A percentile compares a stretch with the other conserved stretches of the same genome.
Conservation (phyloP, 164 flowering plant species). For the Cinnamomum micranthum region DNA sequence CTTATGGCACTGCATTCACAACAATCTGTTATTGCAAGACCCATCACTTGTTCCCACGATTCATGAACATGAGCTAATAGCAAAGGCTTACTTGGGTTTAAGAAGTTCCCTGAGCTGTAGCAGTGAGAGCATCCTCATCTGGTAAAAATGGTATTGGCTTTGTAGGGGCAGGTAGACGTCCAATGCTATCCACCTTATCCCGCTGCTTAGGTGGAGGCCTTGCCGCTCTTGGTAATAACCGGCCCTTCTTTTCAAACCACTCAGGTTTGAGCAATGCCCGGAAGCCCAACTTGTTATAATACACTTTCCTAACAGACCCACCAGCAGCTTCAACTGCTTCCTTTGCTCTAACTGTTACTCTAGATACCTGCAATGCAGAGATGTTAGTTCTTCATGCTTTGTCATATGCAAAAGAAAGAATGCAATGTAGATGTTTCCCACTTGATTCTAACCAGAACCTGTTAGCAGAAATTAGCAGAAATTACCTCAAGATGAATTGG, state of each 20-base stretch:
- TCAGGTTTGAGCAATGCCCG: conserved; percentile 89
- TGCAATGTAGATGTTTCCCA: not conserved
- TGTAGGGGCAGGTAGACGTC: conserved; percentile 93
- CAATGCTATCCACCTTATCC: conserved; percentile 93
- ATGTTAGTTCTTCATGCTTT: not conserved
- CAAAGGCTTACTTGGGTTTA: not conserved
- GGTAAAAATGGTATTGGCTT: conserved; percentile 73
- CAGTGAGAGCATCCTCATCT: not conserved
- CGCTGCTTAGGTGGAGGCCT: conserved; percentile 86
- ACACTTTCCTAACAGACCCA: conserved; percentile 88
- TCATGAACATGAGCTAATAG: not conserved
- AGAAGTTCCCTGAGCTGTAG: not conserved
- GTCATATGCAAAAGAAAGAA: not conserved
- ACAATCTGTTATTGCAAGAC: too few species aligned
- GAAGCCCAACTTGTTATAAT: conserved; percentile 88
- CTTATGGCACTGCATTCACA: too few species aligned
- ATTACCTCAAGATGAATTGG: conserved; percentile 97
- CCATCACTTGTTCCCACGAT: too few species aligned
- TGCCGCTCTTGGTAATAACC: conserved; percentile 84
- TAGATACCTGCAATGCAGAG: conserved; percentile 62
- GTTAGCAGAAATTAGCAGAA: conserved; percentile 8
- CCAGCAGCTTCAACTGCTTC: conserved; percentile 91
- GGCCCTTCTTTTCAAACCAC: conserved; percentile 95
- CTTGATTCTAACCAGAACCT: not conserved
- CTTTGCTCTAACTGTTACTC: conserved; percentile 90